Evolutionary conservation across 345 rosid genomes (phyloP).

Genomic region (Raphanus raphanistrum): DNA sequence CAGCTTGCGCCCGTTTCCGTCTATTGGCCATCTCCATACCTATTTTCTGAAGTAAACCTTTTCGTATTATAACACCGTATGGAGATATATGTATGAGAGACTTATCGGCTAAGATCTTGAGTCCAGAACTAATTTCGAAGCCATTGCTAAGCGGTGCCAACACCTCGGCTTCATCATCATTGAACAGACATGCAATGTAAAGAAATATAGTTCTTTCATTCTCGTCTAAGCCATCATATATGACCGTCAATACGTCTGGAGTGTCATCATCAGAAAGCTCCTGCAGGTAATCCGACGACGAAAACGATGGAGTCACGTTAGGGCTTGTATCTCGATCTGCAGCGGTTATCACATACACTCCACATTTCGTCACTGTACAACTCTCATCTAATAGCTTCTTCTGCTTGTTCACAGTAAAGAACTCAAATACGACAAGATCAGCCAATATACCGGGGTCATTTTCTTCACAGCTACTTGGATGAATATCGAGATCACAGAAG

Average conservation of each 20-base stretch:
- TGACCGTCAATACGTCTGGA: neutral
- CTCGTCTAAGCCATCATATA: neutral
- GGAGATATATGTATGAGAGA: conserved; percentile 12
- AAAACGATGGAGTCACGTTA: neutral
- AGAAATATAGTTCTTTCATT: neutral
- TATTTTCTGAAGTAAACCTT: neutral
- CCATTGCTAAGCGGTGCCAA: neutral
- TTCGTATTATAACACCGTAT: neutral
- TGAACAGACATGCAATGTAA: conserved; percentile 8
- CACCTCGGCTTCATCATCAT: neutral
- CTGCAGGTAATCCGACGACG: neutral
- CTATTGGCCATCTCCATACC: neutral
- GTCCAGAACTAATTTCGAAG: neutral
- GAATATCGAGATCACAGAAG: conserved; percentile 6
- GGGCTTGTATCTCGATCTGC: neutral
- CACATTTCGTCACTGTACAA: conserved; percentile 1
- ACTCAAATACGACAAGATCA: neutral
- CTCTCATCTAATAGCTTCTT: neutral
- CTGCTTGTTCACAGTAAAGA: neutral
- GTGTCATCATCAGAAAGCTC: neutral
- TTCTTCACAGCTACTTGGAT: neutral
- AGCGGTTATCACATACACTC: neutral
- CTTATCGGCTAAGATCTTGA: neutral
- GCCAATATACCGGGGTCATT: conserved; percentile 5
- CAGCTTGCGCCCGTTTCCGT: neutral